A percentile compares a stretch with the other conserved stretches of the same genome.
Conservation (phyloP, 108 stramenopile species). For the Stephanodiscus minutulus region DNA sequence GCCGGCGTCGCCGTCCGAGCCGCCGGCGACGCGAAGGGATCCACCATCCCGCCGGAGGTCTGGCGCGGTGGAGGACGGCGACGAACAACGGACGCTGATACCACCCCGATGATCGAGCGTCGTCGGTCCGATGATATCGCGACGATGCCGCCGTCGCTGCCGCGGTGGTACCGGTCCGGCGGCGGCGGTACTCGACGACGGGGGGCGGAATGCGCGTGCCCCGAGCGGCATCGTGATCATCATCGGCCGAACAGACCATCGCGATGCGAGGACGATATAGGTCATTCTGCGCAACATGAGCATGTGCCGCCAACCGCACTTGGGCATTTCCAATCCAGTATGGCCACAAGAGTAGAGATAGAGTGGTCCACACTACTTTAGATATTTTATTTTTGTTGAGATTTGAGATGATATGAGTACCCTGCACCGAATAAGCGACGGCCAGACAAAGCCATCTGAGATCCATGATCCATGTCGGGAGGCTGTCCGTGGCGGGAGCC, state of each 20-base stretch:
- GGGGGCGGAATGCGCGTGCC: background rate
- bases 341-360: too few species aligned
- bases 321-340: background rate
- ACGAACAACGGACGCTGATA: background rate
- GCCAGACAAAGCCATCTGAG: too few species aligned
- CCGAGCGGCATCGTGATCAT: background rate
- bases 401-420: too few species aligned
- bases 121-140: background rate
- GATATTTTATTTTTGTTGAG: too few species aligned
- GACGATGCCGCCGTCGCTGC: background rate
- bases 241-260: background rate
- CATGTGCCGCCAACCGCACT: background rate
- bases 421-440: too few species aligned
- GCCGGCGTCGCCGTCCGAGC: too few species aligned
- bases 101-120: background rate
- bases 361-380: too few species aligned
- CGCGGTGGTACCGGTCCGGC: background rate
- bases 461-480: too few species aligned
- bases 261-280: background rate
- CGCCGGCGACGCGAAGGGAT: background rate
- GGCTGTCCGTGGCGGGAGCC: too few species aligned
- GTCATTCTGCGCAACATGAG: conserved; percentile 3
- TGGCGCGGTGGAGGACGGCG: background rate
- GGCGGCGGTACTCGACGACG: background rate
- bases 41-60: background rate